A percentile compares a stretch with the other conserved stretches of the same genome.
Evolutionary conservation across 371 early-diverging fungal genomes (phyloP).

Genomic region (Mucor racemosus): DNA sequence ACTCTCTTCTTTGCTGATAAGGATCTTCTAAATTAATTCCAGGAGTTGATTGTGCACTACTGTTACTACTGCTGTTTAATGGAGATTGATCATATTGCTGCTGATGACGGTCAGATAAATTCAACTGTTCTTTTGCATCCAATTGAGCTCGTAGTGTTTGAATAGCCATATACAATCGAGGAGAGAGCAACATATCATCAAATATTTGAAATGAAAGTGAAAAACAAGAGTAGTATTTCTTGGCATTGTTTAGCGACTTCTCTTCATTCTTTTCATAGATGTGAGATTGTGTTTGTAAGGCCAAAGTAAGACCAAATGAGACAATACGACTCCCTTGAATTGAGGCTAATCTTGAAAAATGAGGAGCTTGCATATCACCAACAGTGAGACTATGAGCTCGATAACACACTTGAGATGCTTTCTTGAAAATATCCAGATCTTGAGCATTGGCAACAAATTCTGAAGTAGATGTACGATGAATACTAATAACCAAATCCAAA

Average conservation of each 20-base stretch:
- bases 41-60: not conserved
- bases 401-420: constrained; percentile 8
- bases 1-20: not conserved
- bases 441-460: not conserved
- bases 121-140: constrained; percentile 9
- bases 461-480: constrained; percentile 7
- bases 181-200: constrained; percentile 16
- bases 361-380: constrained; percentile 6
- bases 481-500: constrained; percentile 14
- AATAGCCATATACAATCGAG: constrained; percentile 17
- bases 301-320: constrained; percentile 23
- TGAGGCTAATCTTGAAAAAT: constrained; percentile 15
- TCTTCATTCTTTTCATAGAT: not conserved
- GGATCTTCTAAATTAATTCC: too few relatives aligned
- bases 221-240: constrained; percentile 3
- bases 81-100: not conserved
- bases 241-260: not conserved
- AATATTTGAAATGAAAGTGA: constrained; percentile 18
- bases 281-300: constrained; percentile 17
- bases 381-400: constrained; percentile 15
- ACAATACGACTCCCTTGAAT: constrained; percentile 28
- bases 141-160: constrained; percentile 12
- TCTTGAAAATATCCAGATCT: constrained; percentile 1
- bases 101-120: not conserved
- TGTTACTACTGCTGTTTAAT: not conserved